phyloP scores from a whole-genome alignment of 2,329 filamentous ascomycete genomes.

The Alternaria sp. region DNA sequence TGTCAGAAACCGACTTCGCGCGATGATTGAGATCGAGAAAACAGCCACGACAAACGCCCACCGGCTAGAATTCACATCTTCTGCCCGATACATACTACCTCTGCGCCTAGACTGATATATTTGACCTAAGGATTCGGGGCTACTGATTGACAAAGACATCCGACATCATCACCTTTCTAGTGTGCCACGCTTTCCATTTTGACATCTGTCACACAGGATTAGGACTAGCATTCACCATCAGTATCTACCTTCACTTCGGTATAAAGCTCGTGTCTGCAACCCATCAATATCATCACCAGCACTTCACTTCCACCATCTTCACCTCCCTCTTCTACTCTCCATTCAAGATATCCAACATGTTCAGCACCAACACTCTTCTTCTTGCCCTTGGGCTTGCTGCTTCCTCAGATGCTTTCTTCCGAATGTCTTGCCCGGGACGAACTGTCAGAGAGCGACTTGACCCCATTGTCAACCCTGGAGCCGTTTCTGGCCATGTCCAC shows the following conservation, averaged over 20 bases:
- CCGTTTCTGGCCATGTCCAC: constrained; percentile 68
- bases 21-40: neutral
- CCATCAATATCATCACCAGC: neutral
- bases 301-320: neutral
- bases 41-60: neutral
- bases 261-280: neutral
- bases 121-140: neutral
- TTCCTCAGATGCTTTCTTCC: constrained; percentile 31
- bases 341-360: constrained; percentile 14
- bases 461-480: constrained; percentile 70
- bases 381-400: constrained; percentile 20
- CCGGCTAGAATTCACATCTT: neutral
- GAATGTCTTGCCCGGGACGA: constrained; percentile 36
- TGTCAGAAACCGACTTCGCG: neutral
- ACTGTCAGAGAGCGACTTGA: constrained; percentile 62
- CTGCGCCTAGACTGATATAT: neutral
- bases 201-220: neutral
- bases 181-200: neutral
- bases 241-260: neutral
- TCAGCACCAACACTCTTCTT: constrained; percentile 16
- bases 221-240: neutral
- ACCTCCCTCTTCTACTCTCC: neutral
- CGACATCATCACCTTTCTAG: neutral
- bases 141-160: neutral
- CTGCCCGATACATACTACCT: neutral